Percentiles rank a stretch among this genome's conserved stretches.
Evolutionary conservation across 768 basidiomycete genomes (phyloP).

Genomic region (Suillus plorans): DNA sequence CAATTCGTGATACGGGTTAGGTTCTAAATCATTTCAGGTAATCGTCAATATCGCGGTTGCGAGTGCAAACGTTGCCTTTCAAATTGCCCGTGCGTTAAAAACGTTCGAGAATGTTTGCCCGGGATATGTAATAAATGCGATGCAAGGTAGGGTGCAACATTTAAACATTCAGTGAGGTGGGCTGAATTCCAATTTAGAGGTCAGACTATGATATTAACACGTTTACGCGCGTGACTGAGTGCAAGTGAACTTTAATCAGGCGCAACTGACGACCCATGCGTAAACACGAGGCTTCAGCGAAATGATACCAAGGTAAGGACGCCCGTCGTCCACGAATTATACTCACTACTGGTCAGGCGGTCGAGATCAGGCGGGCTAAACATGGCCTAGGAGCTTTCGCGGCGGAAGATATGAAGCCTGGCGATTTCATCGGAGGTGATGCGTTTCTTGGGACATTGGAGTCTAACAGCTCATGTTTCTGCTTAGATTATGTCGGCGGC

Average conservation of each 20-base stretch:
- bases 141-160: constrained; percentile 34
- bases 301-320: constrained; percentile 19
- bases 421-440: constrained; percentile 35
- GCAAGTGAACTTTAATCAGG: constrained; percentile 16
- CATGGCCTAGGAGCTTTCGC: constrained; percentile 51
- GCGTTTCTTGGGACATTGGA: neutral
- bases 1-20: constrained; percentile 14
- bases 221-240: neutral
- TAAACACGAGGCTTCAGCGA: constrained; percentile 30
- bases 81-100: constrained; percentile 37
- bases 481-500: constrained; percentile 43
- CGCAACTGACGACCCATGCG: constrained; percentile 18
- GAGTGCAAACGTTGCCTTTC: constrained; percentile 29
- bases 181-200: constrained; percentile 19
- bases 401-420: constrained; percentile 16
- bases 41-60: constrained; percentile 43
- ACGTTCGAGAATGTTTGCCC: constrained; percentile 50
- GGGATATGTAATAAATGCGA: constrained; percentile 47
- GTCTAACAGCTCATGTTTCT: neutral
- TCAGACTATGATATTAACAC: neutral
- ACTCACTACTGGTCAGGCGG: constrained; percentile 23
- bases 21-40: constrained; percentile 33
- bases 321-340: neutral
- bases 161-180: neutral
- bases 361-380: constrained; percentile 34